These are phyloP conservation scores for Phyllosticta citriasiana DNA, from an alignment of 2,329 filamentous ascomycete genomes.

Conservation along the genomic window DNA sequence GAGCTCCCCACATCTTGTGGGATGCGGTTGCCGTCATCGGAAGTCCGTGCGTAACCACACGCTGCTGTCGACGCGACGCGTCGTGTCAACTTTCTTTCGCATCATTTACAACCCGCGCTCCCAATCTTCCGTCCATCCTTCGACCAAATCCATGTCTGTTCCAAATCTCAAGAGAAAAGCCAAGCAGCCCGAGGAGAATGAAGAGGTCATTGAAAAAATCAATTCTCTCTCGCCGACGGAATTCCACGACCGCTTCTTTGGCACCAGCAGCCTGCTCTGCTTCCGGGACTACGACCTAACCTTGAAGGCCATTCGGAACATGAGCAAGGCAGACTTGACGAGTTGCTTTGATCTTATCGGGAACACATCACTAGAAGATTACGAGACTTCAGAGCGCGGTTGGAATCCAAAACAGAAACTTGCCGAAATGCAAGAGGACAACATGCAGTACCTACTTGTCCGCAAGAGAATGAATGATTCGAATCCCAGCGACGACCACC, in stretches of 20 bases:
- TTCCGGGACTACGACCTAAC: conserved; percentile 18
- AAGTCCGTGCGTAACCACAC: neutral
- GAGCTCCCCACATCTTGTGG: neutral
- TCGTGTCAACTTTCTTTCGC: neutral
- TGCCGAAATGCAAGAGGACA: conserved; percentile 56
- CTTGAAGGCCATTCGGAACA: conserved; percentile 16
- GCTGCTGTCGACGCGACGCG: neutral
- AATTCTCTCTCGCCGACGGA: conserved; percentile 5
- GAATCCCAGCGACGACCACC: neutral
- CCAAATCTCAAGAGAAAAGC: neutral
- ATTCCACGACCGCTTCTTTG: conserved; percentile 10
- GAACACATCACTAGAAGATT: conserved; percentile 53
- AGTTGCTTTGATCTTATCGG: conserved; percentile 48
- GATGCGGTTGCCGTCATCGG: neutral
- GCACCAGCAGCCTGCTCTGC: neutral
- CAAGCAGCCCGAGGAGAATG: neutral
- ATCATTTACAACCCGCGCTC: neutral
- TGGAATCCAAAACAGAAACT: conserved; percentile 56
- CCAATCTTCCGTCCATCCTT: neutral
- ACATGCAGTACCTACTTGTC: conserved; percentile 60
- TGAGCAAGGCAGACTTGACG: conserved; percentile 33
- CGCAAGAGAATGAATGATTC: conserved; percentile 17
- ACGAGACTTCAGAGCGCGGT: conserved; percentile 50
- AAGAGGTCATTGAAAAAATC: conserved; percentile 3
- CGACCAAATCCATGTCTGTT: neutral